Evolutionary conservation across 306 rosid genomes (phyloP).

Genomic region (Ceratonia siliqua): DNA sequence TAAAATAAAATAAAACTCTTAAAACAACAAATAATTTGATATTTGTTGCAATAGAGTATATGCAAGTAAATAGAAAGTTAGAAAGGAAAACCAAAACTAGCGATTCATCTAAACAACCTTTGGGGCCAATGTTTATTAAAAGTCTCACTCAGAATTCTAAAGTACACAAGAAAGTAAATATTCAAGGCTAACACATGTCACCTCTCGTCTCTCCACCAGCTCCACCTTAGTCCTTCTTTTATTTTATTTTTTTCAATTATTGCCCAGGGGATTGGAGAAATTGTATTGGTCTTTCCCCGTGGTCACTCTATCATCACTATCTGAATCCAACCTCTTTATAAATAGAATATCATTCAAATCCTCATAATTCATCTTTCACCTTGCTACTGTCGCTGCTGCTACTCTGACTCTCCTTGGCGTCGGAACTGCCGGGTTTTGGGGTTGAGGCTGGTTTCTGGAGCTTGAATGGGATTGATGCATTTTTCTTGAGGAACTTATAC

Average conservation of each 20-base stretch:
- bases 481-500: conserved; percentile 81
- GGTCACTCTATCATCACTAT: conserved; percentile 32
- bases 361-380: conserved; percentile 78
- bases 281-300: neutral
- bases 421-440: conserved; percentile 49
- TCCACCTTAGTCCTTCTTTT: neutral
- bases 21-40: too few relatives aligned
- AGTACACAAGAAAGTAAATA: conserved; percentile 9
- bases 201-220: neutral
- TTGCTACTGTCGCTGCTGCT: conserved; percentile 41
- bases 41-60: too few relatives aligned
- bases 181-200: conserved; percentile 1
- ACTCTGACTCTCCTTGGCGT: conserved; percentile 52
- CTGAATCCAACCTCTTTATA: conserved; percentile 27
- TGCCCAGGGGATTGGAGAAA: conserved; percentile 23
- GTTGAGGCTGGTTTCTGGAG: conserved; percentile 67
- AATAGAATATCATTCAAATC: conserved; percentile 3
- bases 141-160: conserved; percentile 14
- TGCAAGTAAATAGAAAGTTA: too few relatives aligned
- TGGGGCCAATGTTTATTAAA: too few relatives aligned
- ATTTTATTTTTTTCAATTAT: neutral
- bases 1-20: too few relatives aligned
- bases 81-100: too few relatives aligned
- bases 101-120: too few relatives aligned
- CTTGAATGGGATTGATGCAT: conserved; percentile 89